phyloP scores from a whole-genome alignment of 2,329 filamentous ascomycete genomes.

The Colletotrichum coccodes region DNA sequence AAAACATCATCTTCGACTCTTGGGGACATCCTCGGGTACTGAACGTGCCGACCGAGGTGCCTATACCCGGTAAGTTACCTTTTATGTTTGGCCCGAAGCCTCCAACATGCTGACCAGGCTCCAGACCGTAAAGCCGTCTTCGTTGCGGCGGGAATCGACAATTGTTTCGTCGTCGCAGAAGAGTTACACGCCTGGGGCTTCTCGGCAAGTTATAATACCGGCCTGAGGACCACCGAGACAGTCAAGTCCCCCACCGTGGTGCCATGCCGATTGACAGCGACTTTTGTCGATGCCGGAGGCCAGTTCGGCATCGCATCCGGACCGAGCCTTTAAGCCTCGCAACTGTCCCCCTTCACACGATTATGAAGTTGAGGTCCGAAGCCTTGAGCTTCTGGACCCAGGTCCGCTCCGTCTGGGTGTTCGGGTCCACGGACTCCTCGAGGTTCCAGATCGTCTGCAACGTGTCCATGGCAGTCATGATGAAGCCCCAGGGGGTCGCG shows the following conservation, averaged over 20 bases:
- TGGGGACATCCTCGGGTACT: constrained; percentile 73
- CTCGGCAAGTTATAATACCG: constrained; percentile 22
- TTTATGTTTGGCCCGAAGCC: accelerated
- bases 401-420: constrained; percentile 39
- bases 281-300: constrained; percentile 20
- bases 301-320: constrained; percentile 25
- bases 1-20: constrained; percentile 71
- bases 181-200: constrained; percentile 24
- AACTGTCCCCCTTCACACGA: constrained; percentile 44
- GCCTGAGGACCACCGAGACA: constrained; percentile 60
- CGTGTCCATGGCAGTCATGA: constrained; percentile 57
- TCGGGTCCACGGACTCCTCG: constrained; percentile 34
- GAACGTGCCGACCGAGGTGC: constrained; percentile 45
- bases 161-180: constrained; percentile 13
- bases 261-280: not conserved
- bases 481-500: constrained; percentile 59
- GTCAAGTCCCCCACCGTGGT: constrained; percentile 66
- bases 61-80: constrained; percentile 37
- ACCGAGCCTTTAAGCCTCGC: not conserved
- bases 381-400: constrained; percentile 58
- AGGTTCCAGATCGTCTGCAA: constrained; percentile 54
- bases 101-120: not conserved
- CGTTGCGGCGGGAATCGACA: constrained; percentile 46
- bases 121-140: constrained; percentile 34
- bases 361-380: constrained; percentile 53